Evolutionary conservation across 352 stramenopile genomes (phyloP), one percentile per base, ranked within the genome.

Genomic region (Globisporangium radiosum): DNA sequence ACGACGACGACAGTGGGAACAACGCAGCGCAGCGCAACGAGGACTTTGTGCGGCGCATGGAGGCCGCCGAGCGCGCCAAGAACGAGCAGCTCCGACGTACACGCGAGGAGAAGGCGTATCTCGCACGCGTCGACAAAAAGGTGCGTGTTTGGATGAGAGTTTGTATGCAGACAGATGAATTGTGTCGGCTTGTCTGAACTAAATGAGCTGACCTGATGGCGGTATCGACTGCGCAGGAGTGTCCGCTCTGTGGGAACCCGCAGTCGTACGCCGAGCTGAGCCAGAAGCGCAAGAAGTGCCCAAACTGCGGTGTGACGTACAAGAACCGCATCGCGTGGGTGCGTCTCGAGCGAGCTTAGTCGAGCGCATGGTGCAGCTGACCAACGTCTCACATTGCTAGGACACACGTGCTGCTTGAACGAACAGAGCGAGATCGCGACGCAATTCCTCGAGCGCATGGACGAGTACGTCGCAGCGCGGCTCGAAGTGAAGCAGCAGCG

Each of bases 221-320:
- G 6, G 25, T 19, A 19, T 52, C 9, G 47, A n/a, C 19, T 13
- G 33, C 33, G 19, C 14, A 82, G 72, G 79, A 89, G 54, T 91
- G 81, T 54, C 77, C 78, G n/a, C 65, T 59, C 43, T 91, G 81
- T 44, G 78, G 81, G 9, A 91, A 86, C 39, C 65, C 76, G 17
- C 81, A 92, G 55, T 90, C 79, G 52, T 90, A 90, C 56, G 71
- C 79, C 40, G 81, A 92, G 59, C 70, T 90, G 25, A 80, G 76
- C 3, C 81, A 92, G 50, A 92, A 92, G 71, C 73, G 81, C 10
- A 92, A 88, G 57, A 88, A 88, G 38, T 92, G 79, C 47, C 81
- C 79, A 15, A 92, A 92, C 54, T 92, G 81, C 55, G 79, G 77
- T 17, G 71, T 85, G 44, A 71, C 72, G 9, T 92, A 92, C 67